Percentiles rank a stretch among this genome's conserved stretches.
These are phyloP conservation scores for Spathaspora passalidarum DNA, from an alignment of 805 yeast species.

Conservation along the genomic window DNA sequence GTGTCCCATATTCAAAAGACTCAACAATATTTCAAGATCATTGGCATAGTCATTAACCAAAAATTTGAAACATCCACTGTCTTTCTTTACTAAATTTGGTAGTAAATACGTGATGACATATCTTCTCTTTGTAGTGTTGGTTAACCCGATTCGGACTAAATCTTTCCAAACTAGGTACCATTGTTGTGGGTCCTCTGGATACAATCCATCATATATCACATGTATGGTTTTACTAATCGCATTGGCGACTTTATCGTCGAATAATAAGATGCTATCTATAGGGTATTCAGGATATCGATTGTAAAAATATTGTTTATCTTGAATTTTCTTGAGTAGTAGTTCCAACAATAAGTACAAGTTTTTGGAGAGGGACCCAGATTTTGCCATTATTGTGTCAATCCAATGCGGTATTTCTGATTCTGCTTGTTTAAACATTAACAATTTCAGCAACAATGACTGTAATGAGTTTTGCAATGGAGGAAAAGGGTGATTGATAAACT, in stretches of 20 bases:
- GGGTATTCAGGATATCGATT: slow-evolving; percentile 45
- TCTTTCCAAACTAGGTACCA: slow-evolving; percentile 58
- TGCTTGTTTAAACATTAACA: slow-evolving; percentile 31
- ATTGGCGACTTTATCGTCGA: slow-evolving; percentile 64
- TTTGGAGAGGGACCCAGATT: slow-evolving; percentile 42
- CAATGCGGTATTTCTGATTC: slow-evolving; percentile 34
- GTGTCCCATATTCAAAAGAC: slow-evolving; percentile 63
- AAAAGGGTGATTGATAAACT: slow-evolving; percentile 68
- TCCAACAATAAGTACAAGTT: slow-evolving; percentile 64
- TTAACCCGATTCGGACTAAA: slow-evolving; percentile 33
- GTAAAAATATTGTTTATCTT: slow-evolving; percentile 39
- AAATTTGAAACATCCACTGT: slow-evolving; percentile 29
- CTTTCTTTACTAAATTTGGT: slow-evolving; percentile 58
- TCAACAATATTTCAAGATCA: slow-evolving; percentile 43
- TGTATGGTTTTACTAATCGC: slow-evolving; percentile 59
- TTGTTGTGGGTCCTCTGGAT: slow-evolving; percentile 22
- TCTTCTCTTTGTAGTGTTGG: slow-evolving; percentile 28
- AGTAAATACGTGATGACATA: slow-evolving; percentile 59
- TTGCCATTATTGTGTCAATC: slow-evolving; percentile 40
- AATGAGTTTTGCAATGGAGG: slow-evolving; percentile 71
- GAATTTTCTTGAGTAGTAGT: slow-evolving; percentile 46
- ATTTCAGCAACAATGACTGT: slow-evolving; percentile 55
- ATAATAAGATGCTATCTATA: slow-evolving; percentile 43
- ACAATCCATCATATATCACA: slow-evolving; percentile 24
- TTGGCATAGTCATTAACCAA: slow-evolving; percentile 22